Percentiles rank a stretch among this genome's conserved stretches.
These are phyloP conservation scores for Fusarium decemcellulare DNA, from an alignment of 2,329 filamentous ascomycete genomes.

Conservation along the genomic window DNA sequence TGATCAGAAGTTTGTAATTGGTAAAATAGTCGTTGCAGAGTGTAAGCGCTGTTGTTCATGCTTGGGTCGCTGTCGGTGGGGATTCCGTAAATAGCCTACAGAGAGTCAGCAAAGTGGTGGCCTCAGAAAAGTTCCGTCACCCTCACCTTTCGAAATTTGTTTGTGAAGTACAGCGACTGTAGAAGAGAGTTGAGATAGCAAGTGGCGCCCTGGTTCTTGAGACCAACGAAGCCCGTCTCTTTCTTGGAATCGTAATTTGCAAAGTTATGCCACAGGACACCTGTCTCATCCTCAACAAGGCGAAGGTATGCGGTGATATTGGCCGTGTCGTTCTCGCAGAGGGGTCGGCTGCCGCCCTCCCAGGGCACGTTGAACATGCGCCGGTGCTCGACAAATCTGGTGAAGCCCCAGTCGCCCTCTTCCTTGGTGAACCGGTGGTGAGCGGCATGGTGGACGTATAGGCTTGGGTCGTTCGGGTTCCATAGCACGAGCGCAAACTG, in stretches of 20 bases:
- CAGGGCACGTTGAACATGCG: constrained; percentile 86
- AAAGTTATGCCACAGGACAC: constrained; percentile 92
- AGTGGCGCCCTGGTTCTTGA: constrained; percentile 96
- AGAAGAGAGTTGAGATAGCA: constrained; percentile 90
- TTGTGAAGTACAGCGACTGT: constrained; percentile 89
- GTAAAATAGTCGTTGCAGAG: constrained; percentile 94
- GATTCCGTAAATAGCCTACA: constrained; percentile 93
- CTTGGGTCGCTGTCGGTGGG: constrained; percentile 89
- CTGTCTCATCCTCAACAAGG: constrained; percentile 88
- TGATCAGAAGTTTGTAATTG: constrained; percentile 88
- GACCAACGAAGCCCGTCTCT: constrained; percentile 95
- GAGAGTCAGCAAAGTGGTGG: constrained; percentile 26
- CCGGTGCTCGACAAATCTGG: constrained; percentile 91
- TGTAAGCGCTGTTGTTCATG: constrained; percentile 90
- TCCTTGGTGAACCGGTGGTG: constrained; percentile 97
- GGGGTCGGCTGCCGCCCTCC: constrained; percentile 77
- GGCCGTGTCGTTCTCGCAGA: constrained; percentile 82
- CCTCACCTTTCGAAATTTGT: constrained; percentile 89
- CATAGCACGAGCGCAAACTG: constrained; percentile 95
- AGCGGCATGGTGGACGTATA: constrained; percentile 86
- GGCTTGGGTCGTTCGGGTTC: constrained; percentile 92
- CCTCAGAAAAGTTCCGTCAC: not conserved
- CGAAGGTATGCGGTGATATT: constrained; percentile 89
- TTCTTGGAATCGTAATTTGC: constrained; percentile 99
- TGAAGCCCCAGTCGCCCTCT: constrained; percentile 99